Base-by-base conservation (phyloP, 768 basidiomycete genomes). In the Coprinellus aureogranulatus region DNA sequence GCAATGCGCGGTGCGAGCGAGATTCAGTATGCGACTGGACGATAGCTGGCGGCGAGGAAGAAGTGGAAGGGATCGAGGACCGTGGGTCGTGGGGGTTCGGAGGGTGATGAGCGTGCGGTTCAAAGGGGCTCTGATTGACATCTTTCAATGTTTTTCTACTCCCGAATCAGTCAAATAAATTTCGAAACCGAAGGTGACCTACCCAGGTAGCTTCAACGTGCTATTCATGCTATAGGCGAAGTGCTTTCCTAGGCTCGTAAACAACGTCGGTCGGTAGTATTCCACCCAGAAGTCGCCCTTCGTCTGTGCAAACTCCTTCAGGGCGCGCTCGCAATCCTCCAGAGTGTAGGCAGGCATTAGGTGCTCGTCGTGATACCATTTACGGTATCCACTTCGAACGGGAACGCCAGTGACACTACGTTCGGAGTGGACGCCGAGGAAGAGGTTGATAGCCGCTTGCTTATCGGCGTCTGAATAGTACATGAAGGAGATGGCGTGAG, bases 371-470 rank as follows among this genome's bases (percentile, higher is more conserved):
- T 87, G 77, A 72, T 83, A 98, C 96, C 96, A 98, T 51, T 88
- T 78, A 62, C 83, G 85, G 68, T 98, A 98, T 10, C 87, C 86
- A 0, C 86, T 81, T 0, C 90, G 81, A 2, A 81, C 77, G 2
- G 78, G 77, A 1, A 81, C 75, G 11, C 77, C 78, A 2, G 73
- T 69, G 34, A 77, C 77, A 0, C 79, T 77, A n/a, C 79, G 77
- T 55, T 83, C 79, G 34, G 79, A 80, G 54, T 84, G 78, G 2
- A 92, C 81, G 37, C 94, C 92, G 2, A 98, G 85, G 71, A 98
- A 98, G n/a, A 98, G 81, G 71, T 99, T 94, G 68, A 98, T 99
- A 5, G 96, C 95, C 9, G 89, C 81, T 72, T 99, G 97, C 70
- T 98, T 98, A 74, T 98, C 97, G 5, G 92, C 93, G 67, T 99